A percentile compares a stretch with the other conserved stretches of the same genome.
phyloP scores from a whole-genome alignment of 139 green algal species.

The Choricystis sp. region DNA sequence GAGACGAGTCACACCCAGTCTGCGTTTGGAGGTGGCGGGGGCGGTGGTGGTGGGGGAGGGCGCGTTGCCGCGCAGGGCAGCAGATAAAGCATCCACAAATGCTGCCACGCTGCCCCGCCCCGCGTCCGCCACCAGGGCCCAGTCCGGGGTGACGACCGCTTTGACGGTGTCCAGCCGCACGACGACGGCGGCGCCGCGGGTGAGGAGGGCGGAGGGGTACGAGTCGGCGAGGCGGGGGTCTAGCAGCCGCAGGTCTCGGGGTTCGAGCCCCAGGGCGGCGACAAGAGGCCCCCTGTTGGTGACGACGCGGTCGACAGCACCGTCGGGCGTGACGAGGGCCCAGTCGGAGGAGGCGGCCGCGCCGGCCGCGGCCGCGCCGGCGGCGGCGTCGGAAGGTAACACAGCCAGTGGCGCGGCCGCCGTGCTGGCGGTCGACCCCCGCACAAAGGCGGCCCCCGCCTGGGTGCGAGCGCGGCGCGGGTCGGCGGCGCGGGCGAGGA shows the following conservation, averaged over 20 bases:
- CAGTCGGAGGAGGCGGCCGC: neutral
- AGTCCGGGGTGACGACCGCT: constrained; percentile 9
- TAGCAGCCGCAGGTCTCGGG: constrained; percentile 10
- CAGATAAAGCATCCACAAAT: neutral
- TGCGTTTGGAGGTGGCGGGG: too few species aligned
- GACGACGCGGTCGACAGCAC: neutral
- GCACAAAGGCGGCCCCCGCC: neutral
- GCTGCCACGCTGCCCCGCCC: too few species aligned
- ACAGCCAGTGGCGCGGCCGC: too few species aligned
- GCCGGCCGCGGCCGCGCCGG: too few species aligned
- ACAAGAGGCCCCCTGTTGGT: neutral
- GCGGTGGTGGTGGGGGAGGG: too few species aligned
- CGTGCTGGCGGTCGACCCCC: too few species aligned
- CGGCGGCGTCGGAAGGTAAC: neutral
- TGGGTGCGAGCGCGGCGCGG: too few species aligned
- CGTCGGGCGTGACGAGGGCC: neutral
- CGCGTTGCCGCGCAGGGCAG: too few species aligned
- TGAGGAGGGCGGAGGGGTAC: constrained; percentile 31
- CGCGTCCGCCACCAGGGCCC: neutral
- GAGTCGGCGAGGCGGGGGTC: constrained; percentile 21
- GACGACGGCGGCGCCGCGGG: constrained; percentile 19
- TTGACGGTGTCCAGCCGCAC: constrained; percentile 30
- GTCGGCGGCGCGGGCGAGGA: neutral
- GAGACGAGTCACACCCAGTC: too few species aligned
- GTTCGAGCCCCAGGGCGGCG: neutral